Percentiles rank a stretch among this genome's conserved stretches.
Evolutionary conservation across 2,329 filamentous ascomycete species (phyloP).

Genomic region (Diaporthe batatas): DNA sequence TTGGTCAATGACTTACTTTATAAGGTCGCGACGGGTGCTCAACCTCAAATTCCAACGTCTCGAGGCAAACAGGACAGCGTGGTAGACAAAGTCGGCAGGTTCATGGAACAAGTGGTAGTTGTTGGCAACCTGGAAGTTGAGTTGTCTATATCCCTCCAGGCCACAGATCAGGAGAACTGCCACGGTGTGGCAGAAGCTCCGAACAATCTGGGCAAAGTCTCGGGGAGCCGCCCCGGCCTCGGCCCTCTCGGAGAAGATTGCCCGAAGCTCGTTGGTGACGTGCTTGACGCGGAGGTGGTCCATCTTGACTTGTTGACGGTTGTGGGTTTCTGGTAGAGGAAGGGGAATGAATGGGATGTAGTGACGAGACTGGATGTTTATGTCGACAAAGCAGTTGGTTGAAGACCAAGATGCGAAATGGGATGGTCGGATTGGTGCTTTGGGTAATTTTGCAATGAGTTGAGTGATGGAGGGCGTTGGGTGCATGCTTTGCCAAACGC

Average conservation of each 20-base stretch:
- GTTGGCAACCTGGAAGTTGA: neutral
- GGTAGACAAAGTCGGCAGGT: neutral
- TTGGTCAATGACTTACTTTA: neutral
- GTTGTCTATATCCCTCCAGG: neutral
- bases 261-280: neutral
- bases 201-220: neutral
- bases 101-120: neutral
- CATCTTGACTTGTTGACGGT: neutral
- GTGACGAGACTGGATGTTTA: no score
- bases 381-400: no score
- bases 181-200: neutral
- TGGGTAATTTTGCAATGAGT: no score
- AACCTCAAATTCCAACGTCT: neutral
- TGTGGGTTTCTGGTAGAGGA: neutral
- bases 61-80: neutral
- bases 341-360: accelerated
- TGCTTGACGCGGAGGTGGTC: neutral
- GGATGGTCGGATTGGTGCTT: no score
- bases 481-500: no score
- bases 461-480: neutral
- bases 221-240: neutral
- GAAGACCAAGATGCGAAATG: no score
- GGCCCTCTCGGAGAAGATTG: neutral
- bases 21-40: no score
- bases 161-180: neutral